Percentiles rank a stretch among this genome's conserved stretches.
These are phyloP conservation scores for Turnera subulata DNA, from an alignment of 345 rosid genomes.

Conservation along the genomic window DNA sequence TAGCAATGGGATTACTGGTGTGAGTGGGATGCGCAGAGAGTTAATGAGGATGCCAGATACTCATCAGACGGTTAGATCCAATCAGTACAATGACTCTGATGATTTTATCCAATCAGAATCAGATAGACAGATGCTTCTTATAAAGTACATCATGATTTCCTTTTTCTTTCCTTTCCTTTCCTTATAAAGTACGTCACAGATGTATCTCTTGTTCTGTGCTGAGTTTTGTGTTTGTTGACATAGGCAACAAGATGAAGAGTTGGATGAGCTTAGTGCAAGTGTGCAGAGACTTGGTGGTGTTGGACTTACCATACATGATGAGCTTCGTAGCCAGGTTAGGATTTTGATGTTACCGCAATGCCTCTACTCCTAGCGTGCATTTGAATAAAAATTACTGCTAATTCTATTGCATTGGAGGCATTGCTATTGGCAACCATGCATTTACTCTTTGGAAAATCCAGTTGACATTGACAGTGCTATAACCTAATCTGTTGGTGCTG, in stretches of 20 bases:
- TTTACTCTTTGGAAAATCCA: background rate
- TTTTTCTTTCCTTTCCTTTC: background rate
- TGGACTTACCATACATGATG: constrained; percentile 97
- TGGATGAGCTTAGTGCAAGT: constrained; percentile 91
- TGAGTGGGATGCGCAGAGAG: constrained; percentile 70
- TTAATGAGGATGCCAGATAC: constrained; percentile 77
- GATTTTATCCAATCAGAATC: constrained; percentile 86
- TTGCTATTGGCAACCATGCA: background rate
- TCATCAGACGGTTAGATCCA: constrained; percentile 47
- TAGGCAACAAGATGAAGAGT: constrained; percentile 95
- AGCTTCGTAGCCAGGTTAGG: constrained; percentile 77
- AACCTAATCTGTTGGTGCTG: constrained; percentile 21
- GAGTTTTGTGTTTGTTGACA: background rate
- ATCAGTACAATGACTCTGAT: constrained; percentile 62
- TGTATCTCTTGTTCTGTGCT: background rate
- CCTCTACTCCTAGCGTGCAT: background rate
- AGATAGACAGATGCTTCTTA: constrained; percentile 89
- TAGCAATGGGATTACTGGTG: constrained; percentile 36
- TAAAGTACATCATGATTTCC: constrained; percentile 48
- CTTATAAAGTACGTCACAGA: too few species aligned
- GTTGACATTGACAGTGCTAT: constrained; percentile 12
- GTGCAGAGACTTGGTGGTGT: constrained; percentile 92
- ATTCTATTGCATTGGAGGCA: background rate
- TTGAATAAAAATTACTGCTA: too few species aligned
- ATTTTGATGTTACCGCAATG: constrained; percentile 3